These are phyloP conservation scores for Cymbopogon citratus DNA, from an alignment of 176 grass and related monocot species.

Conservation along the genomic window DNA sequence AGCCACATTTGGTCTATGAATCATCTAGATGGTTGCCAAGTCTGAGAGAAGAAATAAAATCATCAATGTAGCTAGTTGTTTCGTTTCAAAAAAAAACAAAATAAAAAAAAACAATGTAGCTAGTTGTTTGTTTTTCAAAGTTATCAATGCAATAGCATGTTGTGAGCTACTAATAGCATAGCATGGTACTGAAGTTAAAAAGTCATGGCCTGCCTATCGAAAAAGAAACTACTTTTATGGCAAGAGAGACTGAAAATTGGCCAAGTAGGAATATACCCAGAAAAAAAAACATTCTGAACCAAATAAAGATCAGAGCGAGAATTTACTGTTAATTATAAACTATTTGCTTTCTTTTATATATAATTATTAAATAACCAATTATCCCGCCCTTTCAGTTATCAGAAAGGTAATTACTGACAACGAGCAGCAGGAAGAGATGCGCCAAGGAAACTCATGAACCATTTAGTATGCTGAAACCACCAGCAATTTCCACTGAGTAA, in stretches of 20 bases:
- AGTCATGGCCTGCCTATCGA: no score
- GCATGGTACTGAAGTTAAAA: not conserved
- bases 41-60: constrained; percentile 1
- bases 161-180: not conserved
- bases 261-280: not conserved
- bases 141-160: not conserved
- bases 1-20: constrained; percentile 34
- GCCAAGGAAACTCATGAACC: constrained; percentile 16
- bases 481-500: constrained; percentile 26
- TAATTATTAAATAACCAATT: not conserved
- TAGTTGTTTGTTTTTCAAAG: not conserved
- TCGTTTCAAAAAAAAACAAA: no score
- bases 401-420: constrained; percentile 15
- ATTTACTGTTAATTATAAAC: not conserved
- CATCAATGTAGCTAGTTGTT: not conserved
- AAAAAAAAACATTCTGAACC: not conserved
- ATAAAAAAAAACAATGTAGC: not conserved
- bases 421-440: not conserved
- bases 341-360: not conserved
- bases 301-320: not conserved
- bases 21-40: constrained; percentile 23
- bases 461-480: constrained; percentile 23
- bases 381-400: constrained; percentile 7
- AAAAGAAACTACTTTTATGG: not conserved
- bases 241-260: not conserved